A percentile compares a stretch with the other conserved stretches of the same genome.
phyloP scores from a whole-genome alignment of 2,329 filamentous ascomycete species.

The Thielaviopsis musarum region DNA sequence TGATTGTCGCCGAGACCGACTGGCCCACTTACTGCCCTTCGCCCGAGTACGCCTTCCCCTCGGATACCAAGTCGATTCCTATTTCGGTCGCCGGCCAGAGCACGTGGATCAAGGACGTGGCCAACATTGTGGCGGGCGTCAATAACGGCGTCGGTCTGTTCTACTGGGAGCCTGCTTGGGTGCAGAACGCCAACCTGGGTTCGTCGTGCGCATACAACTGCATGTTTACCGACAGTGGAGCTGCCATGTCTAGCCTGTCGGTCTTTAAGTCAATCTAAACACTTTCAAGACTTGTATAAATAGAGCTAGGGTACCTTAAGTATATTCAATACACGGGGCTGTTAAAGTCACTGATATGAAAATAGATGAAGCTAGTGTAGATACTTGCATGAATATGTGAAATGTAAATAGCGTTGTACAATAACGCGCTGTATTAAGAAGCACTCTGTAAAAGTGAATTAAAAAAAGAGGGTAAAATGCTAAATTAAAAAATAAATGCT shows the following conservation, averaged over 20 bases:
- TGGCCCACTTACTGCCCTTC: conserved; percentile 50
- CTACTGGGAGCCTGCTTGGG: conserved; percentile 62
- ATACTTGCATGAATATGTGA: neutral
- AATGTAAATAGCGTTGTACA: too few relatives aligned
- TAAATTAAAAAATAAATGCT: neutral
- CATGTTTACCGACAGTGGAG: conserved; percentile 39
- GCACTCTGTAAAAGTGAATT: too few relatives aligned
- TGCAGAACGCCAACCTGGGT: conserved; percentile 46
- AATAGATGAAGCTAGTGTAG: neutral
- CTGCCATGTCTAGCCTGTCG: conserved; percentile 31
- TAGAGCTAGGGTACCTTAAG: neutral
- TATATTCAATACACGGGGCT: neutral
- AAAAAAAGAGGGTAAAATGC: too few relatives aligned
- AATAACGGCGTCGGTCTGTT: conserved; percentile 42
- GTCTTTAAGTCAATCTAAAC: conserved; percentile 8
- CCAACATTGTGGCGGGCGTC: conserved; percentile 34
- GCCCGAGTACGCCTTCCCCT: conserved; percentile 41
- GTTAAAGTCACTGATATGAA: too few relatives aligned
- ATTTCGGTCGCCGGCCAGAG: conserved; percentile 46
- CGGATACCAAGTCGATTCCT: conserved; percentile 41
- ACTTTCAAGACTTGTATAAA: neutral
- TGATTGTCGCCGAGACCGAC: conserved; percentile 54
- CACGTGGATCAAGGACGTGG: conserved; percentile 43
- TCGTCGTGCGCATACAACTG: conserved; percentile 49
- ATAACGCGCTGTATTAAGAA: too few relatives aligned